These are phyloP conservation scores for Thermothelomyces thermophilus DNA, from an alignment of 2,329 filamentous ascomycete species.

Conservation along the genomic window DNA sequence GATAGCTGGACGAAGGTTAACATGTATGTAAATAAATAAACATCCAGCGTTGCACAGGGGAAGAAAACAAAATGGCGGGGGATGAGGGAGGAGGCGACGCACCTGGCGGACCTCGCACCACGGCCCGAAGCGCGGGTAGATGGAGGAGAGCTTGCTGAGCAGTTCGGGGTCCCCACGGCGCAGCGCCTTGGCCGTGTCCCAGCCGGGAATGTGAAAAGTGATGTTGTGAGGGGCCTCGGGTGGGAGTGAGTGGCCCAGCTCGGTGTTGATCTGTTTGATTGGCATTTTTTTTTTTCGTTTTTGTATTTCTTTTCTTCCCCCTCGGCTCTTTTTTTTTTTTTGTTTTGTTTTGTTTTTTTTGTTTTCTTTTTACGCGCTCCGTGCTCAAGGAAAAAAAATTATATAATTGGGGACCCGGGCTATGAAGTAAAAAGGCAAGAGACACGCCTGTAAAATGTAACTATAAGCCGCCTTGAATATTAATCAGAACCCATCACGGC, in stretches of 20 bases:
- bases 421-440: background rate
- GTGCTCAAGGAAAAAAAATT: no score
- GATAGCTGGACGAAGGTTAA: slow-evolving; percentile 28
- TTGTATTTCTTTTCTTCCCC: background rate
- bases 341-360: background rate
- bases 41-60: background rate
- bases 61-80: background rate
- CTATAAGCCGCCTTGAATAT: no score
- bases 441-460: background rate
- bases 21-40: background rate
- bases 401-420: no score
- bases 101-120: slow-evolving; percentile 19
- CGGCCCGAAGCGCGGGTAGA: slow-evolving; percentile 43
- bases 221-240: slow-evolving; percentile 42
- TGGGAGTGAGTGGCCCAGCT: slow-evolving; percentile 40
- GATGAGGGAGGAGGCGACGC: background rate
- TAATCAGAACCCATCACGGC: no score
- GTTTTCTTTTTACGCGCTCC: background rate
- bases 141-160: slow-evolving; percentile 33
- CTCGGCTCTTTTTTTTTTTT: background rate
- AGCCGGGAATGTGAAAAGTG: slow-evolving; percentile 40
- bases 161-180: slow-evolving; percentile 39
- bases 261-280: slow-evolving; percentile 25
- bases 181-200: slow-evolving; percentile 34
- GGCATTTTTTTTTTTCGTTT: slow-evolving; percentile 16